phyloP scores from a whole-genome alignment of 1,284 basidiomycete species.

The Papiliotrema nemorosa region DNA sequence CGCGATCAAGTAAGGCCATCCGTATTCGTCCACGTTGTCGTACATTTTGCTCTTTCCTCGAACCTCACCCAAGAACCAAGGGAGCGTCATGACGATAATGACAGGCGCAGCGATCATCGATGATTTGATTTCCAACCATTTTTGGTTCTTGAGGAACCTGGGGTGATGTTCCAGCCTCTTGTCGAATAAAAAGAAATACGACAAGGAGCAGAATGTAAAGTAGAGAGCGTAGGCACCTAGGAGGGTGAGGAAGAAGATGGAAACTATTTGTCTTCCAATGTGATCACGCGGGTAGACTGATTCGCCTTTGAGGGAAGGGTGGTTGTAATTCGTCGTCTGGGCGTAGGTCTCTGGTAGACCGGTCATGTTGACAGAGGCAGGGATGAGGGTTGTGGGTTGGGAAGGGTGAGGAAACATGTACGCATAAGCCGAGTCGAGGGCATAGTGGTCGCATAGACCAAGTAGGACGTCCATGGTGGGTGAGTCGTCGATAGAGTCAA shows the following conservation, averaged over 20 bases:
- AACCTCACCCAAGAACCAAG: conserved; percentile 92
- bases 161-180: conserved; percentile 95
- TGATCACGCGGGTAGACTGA: conserved; percentile 60
- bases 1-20: conserved; percentile 47
- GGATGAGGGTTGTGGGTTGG: conserved; percentile 37
- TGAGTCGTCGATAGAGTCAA: background rate
- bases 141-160: conserved; percentile 80
- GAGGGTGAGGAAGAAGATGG: conserved; percentile 70
- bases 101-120: conserved; percentile 75
- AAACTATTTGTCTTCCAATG: conserved; percentile 71
- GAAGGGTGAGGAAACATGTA: conserved; percentile 64
- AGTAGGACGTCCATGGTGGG: conserved; percentile 77
- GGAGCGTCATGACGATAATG: conserved; percentile 78
- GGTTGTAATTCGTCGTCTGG: conserved; percentile 34
- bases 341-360: background rate
- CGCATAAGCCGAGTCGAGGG: conserved; percentile 77
- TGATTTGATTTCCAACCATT: conserved; percentile 73
- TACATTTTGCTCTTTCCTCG: conserved; percentile 81
- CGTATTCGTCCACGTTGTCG: conserved; percentile 63
- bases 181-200: conserved; percentile 88
- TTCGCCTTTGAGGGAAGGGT: conserved; percentile 8
- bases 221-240: conserved; percentile 78
- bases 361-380: too few species aligned
- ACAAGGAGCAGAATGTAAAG: conserved; percentile 77
- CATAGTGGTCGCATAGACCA: conserved; percentile 64